Conservation (phyloP, 345 rosid species). For the Crucihimalaya himalaica region DNA sequence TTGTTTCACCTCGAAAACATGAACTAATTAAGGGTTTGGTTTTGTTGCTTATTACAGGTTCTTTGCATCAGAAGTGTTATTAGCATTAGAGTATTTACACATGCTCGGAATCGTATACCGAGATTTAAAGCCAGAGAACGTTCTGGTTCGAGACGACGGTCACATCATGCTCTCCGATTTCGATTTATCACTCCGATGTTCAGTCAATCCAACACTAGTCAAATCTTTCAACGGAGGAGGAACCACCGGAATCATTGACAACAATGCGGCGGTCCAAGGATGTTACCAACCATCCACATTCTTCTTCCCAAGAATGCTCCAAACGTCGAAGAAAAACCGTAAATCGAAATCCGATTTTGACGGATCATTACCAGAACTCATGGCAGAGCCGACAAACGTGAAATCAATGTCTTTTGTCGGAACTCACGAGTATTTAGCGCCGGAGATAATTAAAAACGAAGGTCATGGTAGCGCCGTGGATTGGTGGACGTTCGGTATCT, state of each 20-base stretch:
- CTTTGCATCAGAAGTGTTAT: conserved; percentile 62
- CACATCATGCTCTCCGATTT: conserved; percentile 71
- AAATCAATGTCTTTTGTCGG: conserved; percentile 75
- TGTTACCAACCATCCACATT: conserved; percentile 40
- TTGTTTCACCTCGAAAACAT: background rate
- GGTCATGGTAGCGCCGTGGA: conserved; percentile 79
- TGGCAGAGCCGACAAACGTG: conserved; percentile 64
- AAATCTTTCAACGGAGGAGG: conserved; percentile 50
- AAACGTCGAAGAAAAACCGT: conserved; percentile 57
- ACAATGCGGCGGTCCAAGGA: conserved; percentile 27
- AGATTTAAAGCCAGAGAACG: conserved; percentile 68
- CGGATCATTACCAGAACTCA: conserved; percentile 63
- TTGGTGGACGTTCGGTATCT: conserved; percentile 76
- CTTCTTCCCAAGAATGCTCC: conserved; percentile 36
- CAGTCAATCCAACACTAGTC: conserved; percentile 71
- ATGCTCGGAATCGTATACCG: conserved; percentile 50
- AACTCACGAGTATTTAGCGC: conserved; percentile 70
- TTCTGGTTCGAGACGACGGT: conserved; percentile 66
- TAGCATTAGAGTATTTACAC: conserved; percentile 64
- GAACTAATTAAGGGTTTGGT: conserved; percentile 3
- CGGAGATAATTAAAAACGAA: conserved; percentile 59
- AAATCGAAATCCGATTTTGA: conserved; percentile 50
- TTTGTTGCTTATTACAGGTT: conserved; percentile 44
- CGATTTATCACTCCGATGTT: conserved; percentile 60
- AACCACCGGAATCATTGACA: conserved; percentile 1